Evolutionary conservation across 805 yeast genomes (phyloP), one percentile per base, ranked within the genome.

Genomic region (Torulaspora microellipsoides): DNA sequence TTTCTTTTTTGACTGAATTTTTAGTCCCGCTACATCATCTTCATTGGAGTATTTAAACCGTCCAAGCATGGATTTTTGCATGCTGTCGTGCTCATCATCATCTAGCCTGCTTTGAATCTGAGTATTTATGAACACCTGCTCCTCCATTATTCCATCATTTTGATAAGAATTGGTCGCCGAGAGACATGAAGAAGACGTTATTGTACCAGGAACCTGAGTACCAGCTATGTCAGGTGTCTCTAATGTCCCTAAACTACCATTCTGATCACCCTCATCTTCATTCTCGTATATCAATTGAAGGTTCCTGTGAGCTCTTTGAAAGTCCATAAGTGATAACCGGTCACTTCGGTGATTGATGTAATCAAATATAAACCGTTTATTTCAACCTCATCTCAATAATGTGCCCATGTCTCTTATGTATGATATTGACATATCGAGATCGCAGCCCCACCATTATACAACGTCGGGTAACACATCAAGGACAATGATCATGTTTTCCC

Each of bases 31-130:
- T 25, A 11, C 2, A 12, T 28, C 38, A 8, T 29, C 33, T 32
- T 20, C 43, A 23, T 40, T 46, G 13, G 48, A 25, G 43, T 55
- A 55, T 31, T 56, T 57, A 34, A 59, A 63, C 14, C 52, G 48
- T 12, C 45, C 37, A 11, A 63, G 43, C 28, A 43, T 46, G 4
- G 46, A 31, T 40, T 48, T 51, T 15, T 57, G 8, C n/a, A 34
- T 42, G 11, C 40, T 36, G 15, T 59, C 56, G 2, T 29, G 49
- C 17, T 60, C 59, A 8, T 40, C 40, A 12, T 58, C 64, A 43
- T 63, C 66, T 15, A 64, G 34, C 17, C 54, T 45, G 30, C 66
- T 45, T 42, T 64, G 68, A 8, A 64, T 52, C 38, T 64, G 68
- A 4, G 68, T 64, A 28, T 51, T 57, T 3, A 64, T 46, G 20